Evolutionary conservation across 2,329 filamentous ascomycete species (phyloP).

Genomic region (Fusarium secorum): DNA sequence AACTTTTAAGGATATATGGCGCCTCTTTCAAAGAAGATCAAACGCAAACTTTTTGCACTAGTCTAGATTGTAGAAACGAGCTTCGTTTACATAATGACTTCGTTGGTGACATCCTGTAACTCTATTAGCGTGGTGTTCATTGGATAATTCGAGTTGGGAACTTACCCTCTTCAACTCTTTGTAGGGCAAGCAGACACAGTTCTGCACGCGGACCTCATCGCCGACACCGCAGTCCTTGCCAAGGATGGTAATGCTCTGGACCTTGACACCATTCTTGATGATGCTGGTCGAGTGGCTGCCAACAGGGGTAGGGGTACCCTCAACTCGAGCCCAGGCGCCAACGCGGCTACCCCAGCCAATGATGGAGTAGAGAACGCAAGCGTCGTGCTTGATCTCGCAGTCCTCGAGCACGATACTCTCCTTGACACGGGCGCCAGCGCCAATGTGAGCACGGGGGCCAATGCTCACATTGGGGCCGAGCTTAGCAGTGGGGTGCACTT

Average conservation of each 20-base stretch:
- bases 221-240: slow-evolving; percentile 95
- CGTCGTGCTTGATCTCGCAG: slow-evolving; percentile 94
- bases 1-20: slow-evolving; percentile 9
- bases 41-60: slow-evolving; percentile 20
- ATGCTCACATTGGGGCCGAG: slow-evolving; percentile 97
- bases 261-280: slow-evolving; percentile 97
- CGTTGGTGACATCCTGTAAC: slow-evolving; percentile 79
- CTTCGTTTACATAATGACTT: slow-evolving; percentile 83
- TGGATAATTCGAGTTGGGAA: neutral
- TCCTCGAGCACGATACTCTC: slow-evolving; percentile 96
- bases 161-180: slow-evolving; percentile 96
- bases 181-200: slow-evolving; percentile 96
- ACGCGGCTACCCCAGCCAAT: slow-evolving; percentile 97
- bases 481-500: slow-evolving; percentile 93
- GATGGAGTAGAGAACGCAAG: slow-evolving; percentile 93
- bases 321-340: slow-evolving; percentile 97
- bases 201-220: slow-evolving; percentile 95
- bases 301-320: slow-evolving; percentile 89
- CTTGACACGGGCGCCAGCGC: slow-evolving; percentile 89
- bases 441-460: slow-evolving; percentile 85
- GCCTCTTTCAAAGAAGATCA: slow-evolving; percentile 6
- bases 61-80: slow-evolving; percentile 16
- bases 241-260: slow-evolving; percentile 96
- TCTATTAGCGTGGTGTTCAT: slow-evolving; percentile 38
- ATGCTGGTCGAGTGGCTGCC: slow-evolving; percentile 92